Percentiles rank a stretch among this genome's conserved stretches.
These are phyloP conservation scores for Gentiana straminea DNA, from an alignment of 257 asterid species.

Conservation along the genomic window DNA sequence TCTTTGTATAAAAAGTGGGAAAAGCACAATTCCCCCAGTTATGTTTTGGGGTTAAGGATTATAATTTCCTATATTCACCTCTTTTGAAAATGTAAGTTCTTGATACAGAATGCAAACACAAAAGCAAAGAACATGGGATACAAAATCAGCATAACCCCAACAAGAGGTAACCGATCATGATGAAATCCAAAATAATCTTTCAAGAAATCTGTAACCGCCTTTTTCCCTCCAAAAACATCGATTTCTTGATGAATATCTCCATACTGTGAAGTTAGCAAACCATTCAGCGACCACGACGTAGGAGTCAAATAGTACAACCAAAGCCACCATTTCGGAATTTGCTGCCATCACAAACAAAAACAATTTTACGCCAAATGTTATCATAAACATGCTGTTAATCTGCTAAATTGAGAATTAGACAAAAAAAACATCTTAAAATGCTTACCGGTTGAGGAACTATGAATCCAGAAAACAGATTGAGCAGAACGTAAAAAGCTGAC, in stretches of 20 bases:
- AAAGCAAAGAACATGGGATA: constrained; percentile 31
- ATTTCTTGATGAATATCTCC: constrained; percentile 29
- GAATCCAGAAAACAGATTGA: constrained; percentile 43
- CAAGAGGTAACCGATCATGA: constrained; percentile 30
- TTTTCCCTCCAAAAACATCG: constrained; percentile 23
- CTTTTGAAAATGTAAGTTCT: constrained; percentile 30
- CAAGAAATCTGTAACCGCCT: constrained; percentile 26
- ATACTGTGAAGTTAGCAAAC: constrained; percentile 39
- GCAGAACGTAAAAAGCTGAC: constrained; percentile 36
- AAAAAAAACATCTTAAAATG: not conserved
- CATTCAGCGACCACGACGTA: constrained; percentile 43
- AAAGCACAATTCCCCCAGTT: not conserved
- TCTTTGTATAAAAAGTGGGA: not conserved
- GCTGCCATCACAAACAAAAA: constrained; percentile 15
- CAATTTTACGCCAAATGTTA: no score
- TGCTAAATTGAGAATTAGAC: not conserved
- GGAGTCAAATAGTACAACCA: constrained; percentile 41
- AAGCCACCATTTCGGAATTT: constrained; percentile 51
- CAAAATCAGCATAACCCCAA: constrained; percentile 27
- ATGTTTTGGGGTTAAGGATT: not conserved
- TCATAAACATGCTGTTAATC: no score
- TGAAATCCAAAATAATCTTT: constrained; percentile 36
- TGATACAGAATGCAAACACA: constrained; percentile 24
- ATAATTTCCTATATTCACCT: constrained; percentile 14
- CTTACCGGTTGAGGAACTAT: constrained; percentile 52